Conservation (phyloP, 1,284 basidiomycete species). For the Trichosporon sp. region DNA sequence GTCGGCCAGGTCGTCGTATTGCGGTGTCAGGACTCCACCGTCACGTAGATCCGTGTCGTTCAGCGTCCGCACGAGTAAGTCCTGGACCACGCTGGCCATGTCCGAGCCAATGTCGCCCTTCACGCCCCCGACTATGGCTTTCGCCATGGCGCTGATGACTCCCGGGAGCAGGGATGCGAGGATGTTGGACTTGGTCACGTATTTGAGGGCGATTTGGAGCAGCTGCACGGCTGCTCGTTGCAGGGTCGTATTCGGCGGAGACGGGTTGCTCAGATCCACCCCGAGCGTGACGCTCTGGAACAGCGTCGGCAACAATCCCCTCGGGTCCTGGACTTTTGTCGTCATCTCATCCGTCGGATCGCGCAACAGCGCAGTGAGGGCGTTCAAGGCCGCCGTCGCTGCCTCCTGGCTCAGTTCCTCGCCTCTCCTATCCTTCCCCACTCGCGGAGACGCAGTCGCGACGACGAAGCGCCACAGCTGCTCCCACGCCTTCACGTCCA, state of each 20-base stretch:
- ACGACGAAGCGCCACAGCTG: conserved; percentile 80
- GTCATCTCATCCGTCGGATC: conserved; percentile 61
- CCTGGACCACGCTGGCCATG: conserved; percentile 65
- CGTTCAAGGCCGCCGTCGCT: conserved; percentile 39
- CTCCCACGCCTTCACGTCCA: conserved; percentile 66
- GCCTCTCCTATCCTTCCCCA: conserved; percentile 61
- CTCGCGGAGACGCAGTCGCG: conserved; percentile 59
- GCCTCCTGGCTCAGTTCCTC: conserved; percentile 49
- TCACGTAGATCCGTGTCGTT: conserved; percentile 65
- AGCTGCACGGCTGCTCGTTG: conserved; percentile 69
- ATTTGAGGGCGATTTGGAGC: conserved; percentile 64
- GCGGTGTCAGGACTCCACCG: conserved; percentile 64
- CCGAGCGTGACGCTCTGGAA: conserved; percentile 79
- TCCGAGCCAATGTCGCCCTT: conserved; percentile 59
- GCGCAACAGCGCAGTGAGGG: conserved; percentile 44
- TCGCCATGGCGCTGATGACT: conserved; percentile 72
- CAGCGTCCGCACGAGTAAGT: conserved; percentile 57
- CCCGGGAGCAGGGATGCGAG: conserved; percentile 74
- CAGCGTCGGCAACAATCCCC: conserved; percentile 67
- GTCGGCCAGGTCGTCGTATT: conserved; percentile 53
- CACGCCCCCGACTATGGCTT: conserved; percentile 59
- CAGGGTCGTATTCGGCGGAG: conserved; percentile 64
- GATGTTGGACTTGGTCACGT: conserved; percentile 65
- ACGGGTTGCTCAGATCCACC: conserved; percentile 60
- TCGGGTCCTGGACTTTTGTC: conserved; percentile 40